Evolutionary conservation across 2,329 filamentous ascomycete species (phyloP).

Genomic region (Claviceps pusilla): DNA sequence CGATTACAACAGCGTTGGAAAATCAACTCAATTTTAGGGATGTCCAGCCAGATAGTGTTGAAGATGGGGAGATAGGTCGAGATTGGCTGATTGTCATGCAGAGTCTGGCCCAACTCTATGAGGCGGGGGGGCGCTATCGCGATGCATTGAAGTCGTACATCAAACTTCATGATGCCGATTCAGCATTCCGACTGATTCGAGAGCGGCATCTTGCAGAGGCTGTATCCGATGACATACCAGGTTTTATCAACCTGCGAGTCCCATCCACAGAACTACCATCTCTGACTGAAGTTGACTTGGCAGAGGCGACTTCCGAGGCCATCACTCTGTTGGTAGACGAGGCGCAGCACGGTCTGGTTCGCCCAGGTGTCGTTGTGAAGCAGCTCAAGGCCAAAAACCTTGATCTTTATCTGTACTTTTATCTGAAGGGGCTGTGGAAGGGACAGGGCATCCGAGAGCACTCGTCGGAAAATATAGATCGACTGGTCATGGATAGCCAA

Average conservation of each 20-base stretch:
- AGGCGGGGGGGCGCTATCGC: slow-evolving; percentile 63
- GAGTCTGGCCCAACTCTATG: slow-evolving; percentile 67
- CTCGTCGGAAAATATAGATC: slow-evolving; percentile 37
- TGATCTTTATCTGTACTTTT: slow-evolving; percentile 76
- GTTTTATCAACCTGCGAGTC: slow-evolving; percentile 77
- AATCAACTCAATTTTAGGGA: slow-evolving; percentile 66
- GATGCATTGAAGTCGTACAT: slow-evolving; percentile 86
- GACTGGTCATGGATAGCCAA: slow-evolving; percentile 42
- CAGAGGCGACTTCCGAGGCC: slow-evolving; percentile 66
- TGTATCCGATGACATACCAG: slow-evolving; percentile 76
- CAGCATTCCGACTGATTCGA: slow-evolving; percentile 70
- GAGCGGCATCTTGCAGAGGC: slow-evolving; percentile 84
- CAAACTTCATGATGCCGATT: slow-evolving; percentile 77
- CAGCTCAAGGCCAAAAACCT: slow-evolving; percentile 58
- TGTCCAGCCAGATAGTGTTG: slow-evolving; percentile 59
- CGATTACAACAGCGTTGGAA: slow-evolving; percentile 64
- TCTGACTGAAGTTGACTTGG: slow-evolving; percentile 55
- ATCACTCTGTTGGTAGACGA: slow-evolving; percentile 80
- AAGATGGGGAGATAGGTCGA: slow-evolving; percentile 54
- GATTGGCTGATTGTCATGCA: slow-evolving; percentile 89
- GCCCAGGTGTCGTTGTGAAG: slow-evolving; percentile 58
- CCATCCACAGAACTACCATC: slow-evolving; percentile 51
- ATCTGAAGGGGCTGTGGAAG: slow-evolving; percentile 73
- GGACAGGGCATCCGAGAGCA: slow-evolving; percentile 50
- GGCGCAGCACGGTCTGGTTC: slow-evolving; percentile 75